Percentiles rank a stretch among this genome's conserved stretches.
phyloP scores from a whole-genome alignment of 1,284 basidiomycete species.

The Heterobasidion occidentale region DNA sequence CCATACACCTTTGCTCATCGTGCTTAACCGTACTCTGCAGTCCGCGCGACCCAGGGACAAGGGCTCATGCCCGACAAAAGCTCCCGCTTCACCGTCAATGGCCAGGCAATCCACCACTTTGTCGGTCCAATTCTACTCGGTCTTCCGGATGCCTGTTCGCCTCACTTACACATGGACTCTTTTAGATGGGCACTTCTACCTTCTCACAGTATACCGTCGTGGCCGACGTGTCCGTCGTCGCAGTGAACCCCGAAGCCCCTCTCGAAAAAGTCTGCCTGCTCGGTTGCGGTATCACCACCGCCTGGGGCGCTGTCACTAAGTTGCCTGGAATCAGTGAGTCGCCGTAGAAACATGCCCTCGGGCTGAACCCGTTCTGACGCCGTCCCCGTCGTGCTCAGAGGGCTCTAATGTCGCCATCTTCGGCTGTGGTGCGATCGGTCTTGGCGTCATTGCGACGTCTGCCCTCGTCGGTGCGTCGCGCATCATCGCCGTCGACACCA shows the following conservation, averaged over 20 bases:
- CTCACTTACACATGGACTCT: neutral
- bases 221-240: constrained; percentile 93
- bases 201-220: constrained; percentile 99
- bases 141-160: neutral
- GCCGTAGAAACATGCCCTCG: neutral
- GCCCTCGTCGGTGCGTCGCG: constrained; percentile 73
- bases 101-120: constrained; percentile 87
- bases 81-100: constrained; percentile 88
- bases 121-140: constrained; percentile 35
- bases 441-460: constrained; percentile 86
- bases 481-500: constrained; percentile 92
- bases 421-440: constrained; percentile 93
- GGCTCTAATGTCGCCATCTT: constrained; percentile 90
- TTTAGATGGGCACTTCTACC: constrained; percentile 94
- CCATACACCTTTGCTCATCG: neutral
- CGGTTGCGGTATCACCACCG: constrained; percentile 97
- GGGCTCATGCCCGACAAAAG: constrained; percentile 94
- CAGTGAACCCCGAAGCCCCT: constrained; percentile 80
- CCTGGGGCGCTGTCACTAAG: constrained; percentile 84
- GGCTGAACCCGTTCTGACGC: constrained; percentile 1
- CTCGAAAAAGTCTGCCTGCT: constrained; percentile 93
- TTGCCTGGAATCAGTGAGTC: constrained; percentile 70
- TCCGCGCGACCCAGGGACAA: constrained; percentile 91
- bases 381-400: constrained; percentile 34
- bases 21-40: constrained; percentile 27